Base-by-base conservation (phyloP, 257 asterid species). In the Craterostigma plantagineum region DNA sequence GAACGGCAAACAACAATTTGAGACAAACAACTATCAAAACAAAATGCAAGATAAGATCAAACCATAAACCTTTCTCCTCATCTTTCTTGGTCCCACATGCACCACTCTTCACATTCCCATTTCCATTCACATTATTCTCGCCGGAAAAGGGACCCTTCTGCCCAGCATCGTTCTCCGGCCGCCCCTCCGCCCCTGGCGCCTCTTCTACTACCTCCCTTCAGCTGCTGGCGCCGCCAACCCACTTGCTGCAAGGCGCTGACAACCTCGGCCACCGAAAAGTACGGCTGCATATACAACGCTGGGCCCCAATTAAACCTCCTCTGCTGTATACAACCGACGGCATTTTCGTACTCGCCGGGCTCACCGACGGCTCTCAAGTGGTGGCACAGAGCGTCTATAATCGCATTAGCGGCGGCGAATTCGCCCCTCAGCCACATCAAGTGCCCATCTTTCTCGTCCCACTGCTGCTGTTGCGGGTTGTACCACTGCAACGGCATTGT, bases 381-480 rank as follows among this genome's bases (percentile, higher is more conserved):
- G 60, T 78, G 75, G 63, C 96, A 81, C 45, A 86, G 58, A 7
- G 94, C 79, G 53, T 86, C 94, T 14, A 86, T 86, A 38, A 86
- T 81, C 43, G 91, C 94, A 35, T 86, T 86, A 2, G 96, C 80
- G 1, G 96, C 94, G 0, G 94, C 96, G 16, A 86, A 86, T 63
- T 86, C 96, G 9, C 91, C 83, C 34, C 92, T 65, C 49, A 86
- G 41, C 96, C 96, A 81, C 55, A 72, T 43, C 63, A 80, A 34
- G 46, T 76, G 58, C 55, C 73, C 91, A 14, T 83, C 92, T 65
- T 81, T 69, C 50, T 80, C 92, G 51, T 80, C 91, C 69, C 65
- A 47, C 54, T 58, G 76, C 51, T 48, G 79, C 44, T 64, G 79
- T 54, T 57, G 69, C 42, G 51, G 57, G 53, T 16, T 51, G 70